Evolutionary conservation across 164 flowering plant species (phyloP).

Genomic region (Liquidambar formosana): DNA sequence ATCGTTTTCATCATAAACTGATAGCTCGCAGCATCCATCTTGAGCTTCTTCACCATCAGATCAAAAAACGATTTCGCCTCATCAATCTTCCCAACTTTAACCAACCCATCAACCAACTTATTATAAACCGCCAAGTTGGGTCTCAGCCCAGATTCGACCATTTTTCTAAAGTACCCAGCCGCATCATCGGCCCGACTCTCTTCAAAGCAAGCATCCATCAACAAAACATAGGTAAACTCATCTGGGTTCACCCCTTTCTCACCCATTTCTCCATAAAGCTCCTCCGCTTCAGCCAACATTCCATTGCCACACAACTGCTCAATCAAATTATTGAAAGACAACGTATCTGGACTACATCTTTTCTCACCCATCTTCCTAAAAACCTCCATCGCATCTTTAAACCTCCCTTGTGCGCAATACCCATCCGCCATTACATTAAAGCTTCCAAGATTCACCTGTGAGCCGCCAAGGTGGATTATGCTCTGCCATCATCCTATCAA

Average conservation of each 20-base stretch:
- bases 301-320: slow-evolving; percentile 72
- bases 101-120: slow-evolving; percentile 61
- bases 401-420: slow-evolving; percentile 60
- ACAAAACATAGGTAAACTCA: slow-evolving; percentile 67
- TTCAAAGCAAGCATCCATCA: slow-evolving; percentile 82
- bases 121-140: slow-evolving; percentile 74
- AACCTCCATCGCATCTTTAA: slow-evolving; percentile 67
- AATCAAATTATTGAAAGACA: slow-evolving; percentile 85
- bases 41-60: slow-evolving; percentile 80
- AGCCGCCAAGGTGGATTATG: slow-evolving; percentile 67
- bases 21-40: slow-evolving; percentile 60
- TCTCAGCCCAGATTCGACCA: slow-evolving; percentile 73
- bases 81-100: slow-evolving; percentile 64
- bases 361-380: slow-evolving; percentile 78
- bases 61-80: slow-evolving; percentile 79
- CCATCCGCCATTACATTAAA: slow-evolving; percentile 87
- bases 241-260: slow-evolving; percentile 70
- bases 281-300: slow-evolving; percentile 71
- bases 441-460: slow-evolving; percentile 77
- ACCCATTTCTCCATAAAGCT: slow-evolving; percentile 61
- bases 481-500: slow-evolving; percentile 61
- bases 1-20: slow-evolving; percentile 65
- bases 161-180: slow-evolving; percentile 64
- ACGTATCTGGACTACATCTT: slow-evolving; percentile 64
- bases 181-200: slow-evolving; percentile 67